Percentiles rank a stretch among this genome's conserved stretches.
Conservation (phyloP, 2,329 filamentous ascomycete genomes). For the Botrytis fragariae region DNA sequence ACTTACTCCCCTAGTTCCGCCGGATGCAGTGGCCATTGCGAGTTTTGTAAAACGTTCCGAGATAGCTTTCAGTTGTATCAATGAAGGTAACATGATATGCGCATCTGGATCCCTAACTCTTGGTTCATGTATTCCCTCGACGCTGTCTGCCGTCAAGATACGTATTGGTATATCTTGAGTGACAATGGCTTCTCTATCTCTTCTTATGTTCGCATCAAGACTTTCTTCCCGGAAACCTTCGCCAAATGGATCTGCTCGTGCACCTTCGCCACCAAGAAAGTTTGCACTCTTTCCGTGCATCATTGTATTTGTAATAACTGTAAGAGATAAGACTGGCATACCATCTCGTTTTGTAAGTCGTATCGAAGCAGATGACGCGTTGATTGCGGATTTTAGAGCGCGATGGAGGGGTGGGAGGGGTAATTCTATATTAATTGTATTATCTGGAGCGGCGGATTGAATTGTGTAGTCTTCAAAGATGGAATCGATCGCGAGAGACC, state of each 20-base stretch:
- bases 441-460: slow-evolving; percentile 76
- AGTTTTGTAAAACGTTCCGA: slow-evolving; percentile 94
- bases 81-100: slow-evolving; percentile 82
- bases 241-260: slow-evolving; percentile 46
- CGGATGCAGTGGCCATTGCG: slow-evolving; percentile 50
- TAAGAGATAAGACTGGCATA: slow-evolving; percentile 82
- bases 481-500: slow-evolving; percentile 66
- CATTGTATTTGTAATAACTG: slow-evolving; percentile 74
- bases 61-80: slow-evolving; percentile 88
- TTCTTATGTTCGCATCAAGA: slow-evolving; percentile 55
- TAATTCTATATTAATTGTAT: slow-evolving; percentile 95
- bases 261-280: slow-evolving; percentile 32
- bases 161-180: slow-evolving; percentile 96
- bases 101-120: slow-evolving; percentile 88
- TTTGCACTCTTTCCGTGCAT: slow-evolving; percentile 45
- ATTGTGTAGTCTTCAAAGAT: slow-evolving; percentile 86
- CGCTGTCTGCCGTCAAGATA: slow-evolving; percentile 76
- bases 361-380: slow-evolving; percentile 77
- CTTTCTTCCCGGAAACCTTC: slow-evolving; percentile 48
- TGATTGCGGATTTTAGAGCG: slow-evolving; percentile 84
- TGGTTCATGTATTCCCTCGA: slow-evolving; percentile 94
- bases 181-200: slow-evolving; percentile 85
- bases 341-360: slow-evolving; percentile 91
- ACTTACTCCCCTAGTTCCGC: slow-evolving; percentile 25
- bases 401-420: slow-evolving; percentile 84